Conservation (phyloP, 495 filamentous ascomycete species). For the Amphirosellinia nigrospora region DNA sequence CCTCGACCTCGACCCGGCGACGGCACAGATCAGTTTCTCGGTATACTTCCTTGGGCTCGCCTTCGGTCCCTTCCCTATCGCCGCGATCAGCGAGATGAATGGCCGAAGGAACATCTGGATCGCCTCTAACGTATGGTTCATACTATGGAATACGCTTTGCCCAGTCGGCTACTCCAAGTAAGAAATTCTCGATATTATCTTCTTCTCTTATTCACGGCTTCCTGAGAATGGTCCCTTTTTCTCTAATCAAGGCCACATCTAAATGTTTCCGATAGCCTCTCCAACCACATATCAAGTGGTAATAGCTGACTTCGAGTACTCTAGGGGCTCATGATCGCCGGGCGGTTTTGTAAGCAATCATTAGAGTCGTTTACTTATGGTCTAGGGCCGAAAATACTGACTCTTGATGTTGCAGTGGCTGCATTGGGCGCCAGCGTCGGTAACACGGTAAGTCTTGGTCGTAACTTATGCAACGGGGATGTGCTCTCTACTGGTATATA, state of each 20-base stretch:
- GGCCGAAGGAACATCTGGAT: slow-evolving; percentile 45
- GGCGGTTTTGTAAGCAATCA: slow-evolving; percentile 34
- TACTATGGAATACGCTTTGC: slow-evolving; percentile 45
- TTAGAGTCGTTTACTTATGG: background rate
- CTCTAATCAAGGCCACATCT: no score
- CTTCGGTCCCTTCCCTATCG: slow-evolving; percentile 50
- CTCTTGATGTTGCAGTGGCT: slow-evolving; percentile 25
- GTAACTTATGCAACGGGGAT: background rate
- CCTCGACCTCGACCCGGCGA: slow-evolving; percentile 28
- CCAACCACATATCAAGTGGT: background rate
- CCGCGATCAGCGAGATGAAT: slow-evolving; percentile 46
- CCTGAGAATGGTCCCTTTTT: no score
- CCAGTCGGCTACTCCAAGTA: slow-evolving; percentile 41
- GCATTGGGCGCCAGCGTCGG: slow-evolving; percentile 43
- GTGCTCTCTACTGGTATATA: background rate
- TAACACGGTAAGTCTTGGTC: slow-evolving; percentile 29
- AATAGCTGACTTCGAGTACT: background rate
- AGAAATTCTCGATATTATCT: background rate
- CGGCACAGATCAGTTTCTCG: slow-evolving; percentile 51
- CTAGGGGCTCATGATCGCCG: slow-evolving; percentile 37
- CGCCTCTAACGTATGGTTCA: slow-evolving; percentile 39
- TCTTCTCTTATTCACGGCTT: background rate
- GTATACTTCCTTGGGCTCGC: slow-evolving; percentile 61
- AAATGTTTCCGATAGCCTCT: background rate
- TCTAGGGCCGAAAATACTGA: background rate